phyloP scores from a whole-genome alignment of 164 flowering plant genomes.

The Pachysandra terminalis region DNA sequence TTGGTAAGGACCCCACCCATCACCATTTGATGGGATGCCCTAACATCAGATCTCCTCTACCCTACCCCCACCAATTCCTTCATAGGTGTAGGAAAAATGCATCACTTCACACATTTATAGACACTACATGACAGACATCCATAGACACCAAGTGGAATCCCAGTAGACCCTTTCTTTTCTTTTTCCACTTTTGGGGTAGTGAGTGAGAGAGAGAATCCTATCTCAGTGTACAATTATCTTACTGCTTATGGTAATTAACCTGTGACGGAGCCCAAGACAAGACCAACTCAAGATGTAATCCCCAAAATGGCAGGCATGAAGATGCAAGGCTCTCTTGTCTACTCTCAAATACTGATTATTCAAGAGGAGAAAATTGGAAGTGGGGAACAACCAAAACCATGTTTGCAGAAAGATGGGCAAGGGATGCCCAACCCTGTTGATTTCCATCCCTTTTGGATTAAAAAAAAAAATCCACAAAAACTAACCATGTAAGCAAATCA shows the following conservation, averaged over 20 bases:
- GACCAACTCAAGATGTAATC: neutral
- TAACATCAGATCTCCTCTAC: too few species aligned
- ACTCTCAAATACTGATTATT: neutral
- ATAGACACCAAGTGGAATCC: too few species aligned
- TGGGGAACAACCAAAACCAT: slow-evolving; percentile 11
- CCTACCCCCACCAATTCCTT: too few species aligned
- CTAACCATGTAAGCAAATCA: neutral
- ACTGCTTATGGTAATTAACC: neutral
- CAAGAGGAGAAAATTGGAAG: slow-evolving; percentile 3
- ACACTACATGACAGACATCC: too few species aligned
- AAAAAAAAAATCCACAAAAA: too few species aligned
- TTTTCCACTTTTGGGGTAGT: too few species aligned
- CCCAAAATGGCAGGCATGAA: neutral
- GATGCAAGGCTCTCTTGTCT: neutral
- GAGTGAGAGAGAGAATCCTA: too few species aligned
- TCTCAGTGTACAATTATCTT: neutral
- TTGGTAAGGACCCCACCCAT: too few species aligned
- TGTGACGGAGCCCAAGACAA: neutral
- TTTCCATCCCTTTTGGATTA: neutral
- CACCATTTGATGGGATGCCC: too few species aligned
- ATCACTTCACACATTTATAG: too few species aligned
- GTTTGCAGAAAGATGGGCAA: slow-evolving; percentile 12
- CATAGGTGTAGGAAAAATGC: too few species aligned
- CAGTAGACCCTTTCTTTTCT: too few species aligned
- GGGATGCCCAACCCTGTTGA: neutral